Evolutionary conservation across 2,329 filamentous ascomycete genomes (phyloP), one percentile per base, ranked within the genome.

Genomic region (Cordyceps cateniannulata): DNA sequence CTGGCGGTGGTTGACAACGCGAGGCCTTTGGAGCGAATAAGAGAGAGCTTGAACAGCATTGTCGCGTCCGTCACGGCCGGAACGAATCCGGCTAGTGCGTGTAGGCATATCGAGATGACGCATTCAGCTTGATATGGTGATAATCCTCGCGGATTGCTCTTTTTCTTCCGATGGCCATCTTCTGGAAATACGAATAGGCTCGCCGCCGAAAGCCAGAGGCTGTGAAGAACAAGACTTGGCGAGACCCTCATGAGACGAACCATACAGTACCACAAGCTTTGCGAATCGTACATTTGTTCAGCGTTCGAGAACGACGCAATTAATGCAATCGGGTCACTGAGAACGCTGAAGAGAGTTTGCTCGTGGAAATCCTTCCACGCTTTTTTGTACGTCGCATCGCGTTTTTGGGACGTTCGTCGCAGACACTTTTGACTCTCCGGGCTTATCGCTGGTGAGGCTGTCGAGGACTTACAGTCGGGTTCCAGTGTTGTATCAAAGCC

Each of bases 181-280:
- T 75, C 74, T 1, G 84, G 82, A 1, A 82, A 79, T n/a, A 77
- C 73, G 65, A 87, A 88, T 5, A 88, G 73, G 51, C 77, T 77
- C 8, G 78, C 80, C 1, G 85, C 77, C 6, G 83, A 83, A 64
- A 83, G 76, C 86, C 86, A 89, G 5, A 89, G 75, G 66, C 83
- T 85, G 67, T 87, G 82, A 56, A 87, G 81, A 2, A 88, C 83
- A 22, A 87, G 69, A 51, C 75, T 82, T 5, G 84, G 82, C 18
- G 80, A 78, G 47, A 80, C 78, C 53, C 83, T 77, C 5, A 81
- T 85, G 70, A 88, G 73, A 60, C 81, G 80, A 59, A 85, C 72
- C 78, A 86, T 85, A 66, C 81, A 83, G 67, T 85, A 86, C 83
- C 82, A 88, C 1, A 85, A 72, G 16, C 80, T 83, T 56, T 84